These are phyloP conservation scores for Tetrastigma voinierianum DNA, from an alignment of 164 flowering plant species.

Conservation along the genomic window DNA sequence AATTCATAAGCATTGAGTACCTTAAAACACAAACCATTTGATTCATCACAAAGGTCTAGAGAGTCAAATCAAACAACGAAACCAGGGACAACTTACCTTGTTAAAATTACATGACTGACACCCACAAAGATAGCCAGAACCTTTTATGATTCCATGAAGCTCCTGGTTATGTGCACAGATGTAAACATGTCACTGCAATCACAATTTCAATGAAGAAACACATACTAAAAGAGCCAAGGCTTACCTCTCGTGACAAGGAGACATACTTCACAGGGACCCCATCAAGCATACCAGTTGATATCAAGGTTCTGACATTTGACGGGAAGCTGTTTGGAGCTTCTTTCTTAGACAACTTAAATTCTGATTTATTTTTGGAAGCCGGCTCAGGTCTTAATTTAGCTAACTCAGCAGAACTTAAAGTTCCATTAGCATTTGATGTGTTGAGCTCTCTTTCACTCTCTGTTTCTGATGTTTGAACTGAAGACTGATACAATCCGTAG, in stretches of 20 bases:
- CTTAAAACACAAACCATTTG: conserved; percentile 24
- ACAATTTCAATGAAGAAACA: neutral
- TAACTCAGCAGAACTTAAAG: conserved; percentile 9
- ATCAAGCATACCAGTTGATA: conserved; percentile 76
- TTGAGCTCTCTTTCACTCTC: conserved; percentile 22
- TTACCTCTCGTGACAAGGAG: conserved; percentile 62
- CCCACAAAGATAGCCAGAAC: conserved; percentile 74
- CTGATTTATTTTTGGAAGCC: conserved; percentile 34
- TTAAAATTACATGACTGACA: conserved; percentile 60
- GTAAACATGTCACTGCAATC: neutral
- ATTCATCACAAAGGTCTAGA: conserved; percentile 1
- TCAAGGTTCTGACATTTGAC: conserved; percentile 61
- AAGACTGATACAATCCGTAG: conserved; percentile 38
- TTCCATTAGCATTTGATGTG: conserved; percentile 18
- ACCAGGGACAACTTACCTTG: conserved; percentile 37
- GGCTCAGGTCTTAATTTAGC: conserved; percentile 22
- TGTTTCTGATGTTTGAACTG: conserved; percentile 31
- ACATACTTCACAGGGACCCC: conserved; percentile 73
- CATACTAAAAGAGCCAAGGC: neutral
- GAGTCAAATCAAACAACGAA: neutral
- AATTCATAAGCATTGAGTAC: conserved; percentile 72
- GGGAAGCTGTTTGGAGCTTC: conserved; percentile 63
- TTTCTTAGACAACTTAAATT: conserved; percentile 40
- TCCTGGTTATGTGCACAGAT: conserved; percentile 32
- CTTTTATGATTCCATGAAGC: conserved; percentile 66